A percentile compares a stretch with the other conserved stretches of the same genome.
phyloP scores from a whole-genome alignment of 176 grass and related monocot species.

The Rhynchospora pubera region DNA sequence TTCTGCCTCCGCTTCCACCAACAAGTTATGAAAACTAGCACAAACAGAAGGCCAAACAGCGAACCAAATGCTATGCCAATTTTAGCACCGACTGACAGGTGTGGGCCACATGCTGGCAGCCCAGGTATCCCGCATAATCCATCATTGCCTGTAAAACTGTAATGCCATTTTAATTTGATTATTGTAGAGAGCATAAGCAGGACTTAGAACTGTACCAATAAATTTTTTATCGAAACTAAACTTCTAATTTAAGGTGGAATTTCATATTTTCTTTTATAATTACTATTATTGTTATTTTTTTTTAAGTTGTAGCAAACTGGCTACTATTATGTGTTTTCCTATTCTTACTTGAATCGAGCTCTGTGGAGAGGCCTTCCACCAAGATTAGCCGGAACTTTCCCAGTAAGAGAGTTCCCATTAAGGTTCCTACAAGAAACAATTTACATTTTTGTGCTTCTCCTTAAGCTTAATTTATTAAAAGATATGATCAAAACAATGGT shows the following conservation, averaged over 20 bases:
- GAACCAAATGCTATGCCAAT: slow-evolving; percentile 70
- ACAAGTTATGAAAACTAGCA: slow-evolving; percentile 64
- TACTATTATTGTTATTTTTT: too few species aligned
- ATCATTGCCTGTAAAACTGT: slow-evolving; percentile 80
- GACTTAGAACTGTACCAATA: background rate
- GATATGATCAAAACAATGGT: background rate
- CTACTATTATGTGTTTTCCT: background rate
- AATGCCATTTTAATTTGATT: slow-evolving; percentile 12
- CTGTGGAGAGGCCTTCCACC: slow-evolving; percentile 94
- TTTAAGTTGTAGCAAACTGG: too few species aligned
- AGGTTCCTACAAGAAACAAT: slow-evolving; percentile 61
- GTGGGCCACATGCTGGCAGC: slow-evolving; percentile 68
- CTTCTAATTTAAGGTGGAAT: background rate
- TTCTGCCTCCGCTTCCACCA: slow-evolving; percentile 97
- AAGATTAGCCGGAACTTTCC: slow-evolving; percentile 74
- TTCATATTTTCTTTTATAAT: background rate
- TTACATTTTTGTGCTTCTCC: slow-evolving; percentile 1
- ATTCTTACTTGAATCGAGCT: slow-evolving; percentile 88
- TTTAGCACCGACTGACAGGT: slow-evolving; percentile 79
- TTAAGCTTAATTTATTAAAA: slow-evolving; percentile 2
- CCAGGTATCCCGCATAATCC: slow-evolving; percentile 93
- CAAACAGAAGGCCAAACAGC: slow-evolving; percentile 49
- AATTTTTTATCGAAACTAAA: background rate
- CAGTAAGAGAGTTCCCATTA: slow-evolving; percentile 85
- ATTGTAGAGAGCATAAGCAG: background rate